These are phyloP conservation scores for Hymenoscyphus fructigenus DNA, from an alignment of 2,329 filamentous ascomycete genomes.

Conservation along the genomic window DNA sequence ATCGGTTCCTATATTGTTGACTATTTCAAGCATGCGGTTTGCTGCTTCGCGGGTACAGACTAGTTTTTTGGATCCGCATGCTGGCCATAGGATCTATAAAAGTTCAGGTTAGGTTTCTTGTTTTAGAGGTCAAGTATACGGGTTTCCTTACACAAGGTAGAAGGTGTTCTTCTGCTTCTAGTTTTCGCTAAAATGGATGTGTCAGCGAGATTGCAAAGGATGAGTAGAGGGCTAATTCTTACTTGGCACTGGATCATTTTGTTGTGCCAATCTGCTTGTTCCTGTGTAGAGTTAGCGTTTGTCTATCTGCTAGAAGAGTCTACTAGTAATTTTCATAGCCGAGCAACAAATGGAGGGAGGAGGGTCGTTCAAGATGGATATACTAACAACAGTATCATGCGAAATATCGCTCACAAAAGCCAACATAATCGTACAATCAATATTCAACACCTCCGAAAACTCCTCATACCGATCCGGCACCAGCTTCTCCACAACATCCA, in stretches of 20 bases:
- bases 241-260: slow-evolving; percentile 42
- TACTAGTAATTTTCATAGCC: background rate
- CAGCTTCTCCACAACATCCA: slow-evolving; percentile 34
- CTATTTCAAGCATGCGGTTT: slow-evolving; percentile 62
- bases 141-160: slow-evolving; percentile 45
- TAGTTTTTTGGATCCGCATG: slow-evolving; percentile 51
- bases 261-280: slow-evolving; percentile 36
- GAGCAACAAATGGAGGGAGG: background rate
- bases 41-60: slow-evolving; percentile 63
- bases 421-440: slow-evolving; percentile 65
- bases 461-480: slow-evolving; percentile 40
- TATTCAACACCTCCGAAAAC: slow-evolving; percentile 48
- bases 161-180: slow-evolving; percentile 59
- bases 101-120: background rate
- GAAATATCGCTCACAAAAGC: slow-evolving; percentile 65
- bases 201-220: background rate
- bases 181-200: slow-evolving; percentile 45
- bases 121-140: background rate
- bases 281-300: slow-evolving; percentile 4
- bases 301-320: background rate
- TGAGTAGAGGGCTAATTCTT: background rate
- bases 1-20: slow-evolving; percentile 58
- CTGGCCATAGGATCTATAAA: slow-evolving; percentile 54
- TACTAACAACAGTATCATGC: slow-evolving; percentile 31
- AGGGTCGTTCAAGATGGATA: background rate